Evolutionary conservation across 73 alveolate species (phyloP).

Genomic region (Diophrys sp.): DNA sequence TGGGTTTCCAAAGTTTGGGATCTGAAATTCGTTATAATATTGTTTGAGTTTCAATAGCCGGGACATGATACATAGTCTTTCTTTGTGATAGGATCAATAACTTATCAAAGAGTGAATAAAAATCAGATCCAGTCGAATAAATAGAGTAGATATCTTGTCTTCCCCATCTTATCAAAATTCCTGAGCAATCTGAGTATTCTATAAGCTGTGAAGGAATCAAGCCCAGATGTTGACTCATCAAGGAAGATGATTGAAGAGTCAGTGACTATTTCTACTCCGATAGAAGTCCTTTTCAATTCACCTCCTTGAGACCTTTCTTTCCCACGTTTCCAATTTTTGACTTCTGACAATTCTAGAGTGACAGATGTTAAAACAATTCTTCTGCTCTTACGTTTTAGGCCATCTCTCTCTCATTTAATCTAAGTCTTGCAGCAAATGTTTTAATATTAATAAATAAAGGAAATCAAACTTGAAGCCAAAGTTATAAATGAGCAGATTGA

Average conservation of each 20-base stretch:
- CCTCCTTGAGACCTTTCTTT: slow-evolving; percentile 50
- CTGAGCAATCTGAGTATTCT: slow-evolving; percentile 5
- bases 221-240: slow-evolving; percentile 69
- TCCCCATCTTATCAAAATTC: slow-evolving; percentile 13
- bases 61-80: slow-evolving; percentile 52
- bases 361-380: slow-evolving; percentile 22
- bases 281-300: slow-evolving; percentile 60
- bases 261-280: slow-evolving; percentile 59
- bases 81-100: slow-evolving; percentile 56
- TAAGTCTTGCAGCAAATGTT: slow-evolving; percentile 64
- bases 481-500: no score
- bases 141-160: slow-evolving; percentile 26
- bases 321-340: slow-evolving; percentile 39
- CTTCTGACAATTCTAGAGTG: slow-evolving; percentile 16
- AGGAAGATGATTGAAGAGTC: slow-evolving; percentile 53
- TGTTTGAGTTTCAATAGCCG: slow-evolving; percentile 21
- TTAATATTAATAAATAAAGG: no score
- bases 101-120: slow-evolving; percentile 23
- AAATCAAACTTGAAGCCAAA: no score
- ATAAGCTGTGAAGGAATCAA: slow-evolving; percentile 58
- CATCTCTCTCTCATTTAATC: slow-evolving; percentile 35
- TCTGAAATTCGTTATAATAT: slow-evolving; percentile 47
- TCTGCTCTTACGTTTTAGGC: slow-evolving; percentile 44
- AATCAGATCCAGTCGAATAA: slow-evolving; percentile 18
- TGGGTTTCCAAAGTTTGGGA: slow-evolving; percentile 55